Percentiles rank a stretch among this genome's conserved stretches.
These are phyloP conservation scores for Daedaleopsis sinensis DNA, from an alignment of 768 basidiomycete genomes.

Conservation along the genomic window DNA sequence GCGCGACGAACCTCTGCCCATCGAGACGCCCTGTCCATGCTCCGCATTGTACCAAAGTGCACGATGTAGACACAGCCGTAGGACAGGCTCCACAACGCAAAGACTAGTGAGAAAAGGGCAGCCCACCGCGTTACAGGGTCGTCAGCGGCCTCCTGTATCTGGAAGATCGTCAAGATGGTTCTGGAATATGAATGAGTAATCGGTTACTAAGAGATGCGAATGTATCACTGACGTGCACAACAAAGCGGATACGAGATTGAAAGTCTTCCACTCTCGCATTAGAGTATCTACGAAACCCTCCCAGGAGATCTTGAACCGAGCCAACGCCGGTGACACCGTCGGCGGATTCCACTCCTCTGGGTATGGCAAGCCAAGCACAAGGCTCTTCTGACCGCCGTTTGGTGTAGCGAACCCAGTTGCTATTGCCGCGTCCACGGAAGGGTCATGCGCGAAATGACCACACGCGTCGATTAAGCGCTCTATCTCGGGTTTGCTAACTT, in stretches of 20 bases:
- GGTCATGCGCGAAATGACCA: slow-evolving; percentile 11
- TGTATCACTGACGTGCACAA: slow-evolving; percentile 41
- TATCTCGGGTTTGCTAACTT: slow-evolving; percentile 76
- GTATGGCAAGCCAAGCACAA: slow-evolving; percentile 28
- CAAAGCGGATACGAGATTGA: slow-evolving; percentile 74
- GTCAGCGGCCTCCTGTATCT: slow-evolving; percentile 49
- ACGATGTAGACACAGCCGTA: slow-evolving; percentile 79
- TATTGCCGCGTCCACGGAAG: slow-evolving; percentile 13
- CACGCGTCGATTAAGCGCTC: slow-evolving; percentile 41
- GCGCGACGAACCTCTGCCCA: slow-evolving; percentile 63
- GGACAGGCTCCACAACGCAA: slow-evolving; percentile 68
- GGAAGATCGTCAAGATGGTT: slow-evolving; percentile 72
- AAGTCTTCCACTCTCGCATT: slow-evolving; percentile 75
- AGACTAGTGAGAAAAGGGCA: slow-evolving; percentile 66
- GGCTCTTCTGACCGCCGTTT: slow-evolving; percentile 6
- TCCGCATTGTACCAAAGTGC: slow-evolving; percentile 71
- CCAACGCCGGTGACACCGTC: slow-evolving; percentile 62
- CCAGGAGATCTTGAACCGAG: slow-evolving; percentile 69
- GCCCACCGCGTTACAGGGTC: slow-evolving; percentile 66
- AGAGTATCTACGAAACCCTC: slow-evolving; percentile 72
- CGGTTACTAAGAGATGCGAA: too few relatives aligned
- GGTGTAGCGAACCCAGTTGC: slow-evolving; percentile 15
- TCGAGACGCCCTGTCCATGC: slow-evolving; percentile 67
- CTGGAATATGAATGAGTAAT: slow-evolving; percentile 26
- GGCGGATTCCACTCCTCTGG: slow-evolving; percentile 43